These are phyloP conservation scores for Candida boleticola DNA, from an alignment of 805 yeast species.

Conservation along the genomic window DNA sequence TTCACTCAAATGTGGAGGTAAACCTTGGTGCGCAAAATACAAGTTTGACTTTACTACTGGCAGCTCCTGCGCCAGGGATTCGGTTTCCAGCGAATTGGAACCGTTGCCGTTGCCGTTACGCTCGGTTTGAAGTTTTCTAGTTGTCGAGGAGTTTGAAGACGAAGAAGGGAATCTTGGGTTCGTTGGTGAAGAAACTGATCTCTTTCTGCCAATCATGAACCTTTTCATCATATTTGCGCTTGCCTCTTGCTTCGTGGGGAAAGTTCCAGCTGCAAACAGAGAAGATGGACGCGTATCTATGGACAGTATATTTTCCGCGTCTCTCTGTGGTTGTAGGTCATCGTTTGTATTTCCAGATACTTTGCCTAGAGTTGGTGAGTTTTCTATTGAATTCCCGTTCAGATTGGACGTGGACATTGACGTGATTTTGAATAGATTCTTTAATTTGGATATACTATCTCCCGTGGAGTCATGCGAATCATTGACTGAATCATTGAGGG, in stretches of 20 bases:
- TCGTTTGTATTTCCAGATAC: constrained; percentile 1
- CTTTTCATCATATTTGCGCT: constrained; percentile 10
- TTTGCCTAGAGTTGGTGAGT: constrained; percentile 5
- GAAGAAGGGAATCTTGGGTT: constrained; percentile 24
- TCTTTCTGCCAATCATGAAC: constrained; percentile 15
- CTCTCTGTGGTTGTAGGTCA: background rate
- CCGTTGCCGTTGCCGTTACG: constrained; percentile 4
- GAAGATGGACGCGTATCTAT: background rate
- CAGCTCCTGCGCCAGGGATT: constrained; percentile 12
- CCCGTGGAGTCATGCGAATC: constrained; percentile 12
- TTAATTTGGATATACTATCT: constrained; percentile 24
- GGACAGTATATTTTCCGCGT: background rate
- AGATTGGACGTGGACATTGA: background rate
- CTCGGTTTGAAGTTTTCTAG: background rate
- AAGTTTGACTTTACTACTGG: constrained; percentile 39
- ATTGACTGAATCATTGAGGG: constrained; percentile 12
- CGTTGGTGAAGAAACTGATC: constrained; percentile 17
- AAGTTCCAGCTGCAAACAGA: constrained; percentile 8
- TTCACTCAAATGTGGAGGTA: constrained; percentile 49
- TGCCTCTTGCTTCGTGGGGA: constrained; percentile 7
- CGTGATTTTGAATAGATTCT: constrained; percentile 25
- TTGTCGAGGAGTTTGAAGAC: background rate
- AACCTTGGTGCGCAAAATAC: constrained; percentile 57
- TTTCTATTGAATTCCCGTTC: constrained; percentile 4
- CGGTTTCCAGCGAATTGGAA: background rate